Evolutionary conservation across 208 protist species (phyloP), one percentile per base, ranked within the genome.

Genomic region (Blechomonas ayalai): DNA sequence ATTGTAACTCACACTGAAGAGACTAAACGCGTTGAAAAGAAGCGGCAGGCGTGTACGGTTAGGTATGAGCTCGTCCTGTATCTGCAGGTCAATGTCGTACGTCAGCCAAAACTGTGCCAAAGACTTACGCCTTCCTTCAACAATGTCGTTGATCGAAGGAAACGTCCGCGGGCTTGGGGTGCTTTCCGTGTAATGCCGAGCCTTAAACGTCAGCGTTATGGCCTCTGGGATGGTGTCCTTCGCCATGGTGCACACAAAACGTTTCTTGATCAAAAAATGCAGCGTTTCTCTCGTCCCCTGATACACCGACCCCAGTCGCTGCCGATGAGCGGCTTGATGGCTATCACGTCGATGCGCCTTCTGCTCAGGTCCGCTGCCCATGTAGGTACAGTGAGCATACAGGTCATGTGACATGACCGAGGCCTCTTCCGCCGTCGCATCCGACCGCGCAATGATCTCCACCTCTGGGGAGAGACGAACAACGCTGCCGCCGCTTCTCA

Each of bases 1-100:
- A 29, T 75, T 81, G 33, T 65, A 52, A 15, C 68, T 80, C 19
- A 94, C 67, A 39, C 48, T 71, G 48, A 76, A 82, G 40, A 94
- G 54, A 32, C 85, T 63, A 45, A 89, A 90, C 1, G 73, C 70
- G 56, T 86, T 90, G 63, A 80, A 89, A 22, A 85, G 44, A 34
- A 94, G 67, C 3, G 75, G 51, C 16, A 94, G 70, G 7, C 59
- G 47, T 39, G 76, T 75, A n/a, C 85, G 74, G 57, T 77, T 75
- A 12, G 68, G 67, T 22, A 65, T 61, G 22, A 85, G 55, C 51
- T 94, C 81, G n/a, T 87, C 81, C 52, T 90, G 75, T 39, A 84
- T 71, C 36, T 84, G 70, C 10, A 94, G 32, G 46, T 86, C 69
- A 26, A 86, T 72, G 51, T 82, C 52, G 51, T 71, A 80, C 24